Conservation (phyloP, 768 basidiomycete genomes). For the Leucocoprinus sp. region DNA sequence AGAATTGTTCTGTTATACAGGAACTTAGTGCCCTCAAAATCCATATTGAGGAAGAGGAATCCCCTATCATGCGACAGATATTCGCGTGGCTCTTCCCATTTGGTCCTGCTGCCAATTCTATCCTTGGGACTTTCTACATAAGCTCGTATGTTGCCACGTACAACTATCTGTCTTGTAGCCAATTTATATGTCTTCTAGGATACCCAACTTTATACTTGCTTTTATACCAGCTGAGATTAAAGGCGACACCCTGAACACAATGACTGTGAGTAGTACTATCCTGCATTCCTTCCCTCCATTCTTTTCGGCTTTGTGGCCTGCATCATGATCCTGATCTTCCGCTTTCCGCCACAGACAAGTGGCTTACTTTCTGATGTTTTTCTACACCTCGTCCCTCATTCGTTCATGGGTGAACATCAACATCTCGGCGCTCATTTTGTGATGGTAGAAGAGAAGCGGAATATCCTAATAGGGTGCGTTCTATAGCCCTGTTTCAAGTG, state of each 20-base stretch:
- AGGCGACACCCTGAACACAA: constrained; percentile 78
- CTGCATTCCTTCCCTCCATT: neutral
- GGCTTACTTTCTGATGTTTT: constrained; percentile 91
- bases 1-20: constrained; percentile 21
- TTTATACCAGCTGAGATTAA: constrained; percentile 89
- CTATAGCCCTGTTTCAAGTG: neutral
- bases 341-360: constrained; percentile 52
- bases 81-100: constrained; percentile 85
- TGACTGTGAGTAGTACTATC: constrained; percentile 69
- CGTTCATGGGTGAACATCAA: constrained; percentile 85
- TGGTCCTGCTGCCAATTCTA: constrained; percentile 82
- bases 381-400: constrained; percentile 84
- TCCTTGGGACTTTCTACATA: constrained; percentile 92
- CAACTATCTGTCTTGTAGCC: neutral
- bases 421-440: constrained; percentile 66
- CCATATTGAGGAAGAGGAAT: constrained; percentile 53
- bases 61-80: constrained; percentile 69
- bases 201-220: constrained; percentile 91
- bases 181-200: constrained; percentile 31
- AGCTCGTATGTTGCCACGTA: constrained; percentile 64
- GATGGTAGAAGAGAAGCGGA: constrained; percentile 85
- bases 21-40: constrained; percentile 51
- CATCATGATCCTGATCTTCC: neutral
- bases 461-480: constrained; percentile 79
- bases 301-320: constrained; percentile 4